Conservation (phyloP, 1,284 basidiomycete genomes). For the Mrakiaceae sp. region DNA sequence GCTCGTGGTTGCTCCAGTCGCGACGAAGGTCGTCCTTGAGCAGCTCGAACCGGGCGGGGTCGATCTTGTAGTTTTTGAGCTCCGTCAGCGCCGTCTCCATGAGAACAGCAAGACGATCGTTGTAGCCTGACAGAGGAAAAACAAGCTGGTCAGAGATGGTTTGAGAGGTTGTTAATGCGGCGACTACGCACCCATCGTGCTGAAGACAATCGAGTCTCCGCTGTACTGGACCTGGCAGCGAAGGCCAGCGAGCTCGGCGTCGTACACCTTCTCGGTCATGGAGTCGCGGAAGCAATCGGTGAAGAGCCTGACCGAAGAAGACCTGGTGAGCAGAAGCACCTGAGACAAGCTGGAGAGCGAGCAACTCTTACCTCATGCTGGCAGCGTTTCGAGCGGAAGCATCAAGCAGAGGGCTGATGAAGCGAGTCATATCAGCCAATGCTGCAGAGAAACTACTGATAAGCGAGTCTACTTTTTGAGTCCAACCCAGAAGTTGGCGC, state of each 20-base stretch:
- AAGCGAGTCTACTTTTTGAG: constrained; percentile 25
- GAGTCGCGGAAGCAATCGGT: constrained; percentile 79
- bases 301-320: constrained; percentile 50
- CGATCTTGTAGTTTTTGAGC: constrained; percentile 56
- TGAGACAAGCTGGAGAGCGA: background rate
- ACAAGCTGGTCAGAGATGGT: too few species aligned
- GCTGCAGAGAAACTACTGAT: background rate
- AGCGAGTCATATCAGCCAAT: background rate
- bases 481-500: constrained; percentile 43
- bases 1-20: constrained; percentile 75
- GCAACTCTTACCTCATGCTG: constrained; percentile 18
- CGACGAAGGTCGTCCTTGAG: constrained; percentile 62
- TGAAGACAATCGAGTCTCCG: constrained; percentile 57
- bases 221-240: constrained; percentile 47
- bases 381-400: constrained; percentile 33
- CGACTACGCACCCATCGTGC: constrained; percentile 32
- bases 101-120: constrained; percentile 80
- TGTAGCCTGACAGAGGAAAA: constrained; percentile 52
- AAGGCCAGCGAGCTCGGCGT: constrained; percentile 71
- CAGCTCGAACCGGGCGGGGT: constrained; percentile 61
- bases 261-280: constrained; percentile 82
- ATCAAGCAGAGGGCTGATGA: constrained; percentile 30
- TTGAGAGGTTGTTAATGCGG: constrained; percentile 24
- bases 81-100: constrained; percentile 64
- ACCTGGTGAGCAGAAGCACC: constrained; percentile 10